Evolutionary conservation across 2,329 filamentous ascomycete genomes (phyloP), one percentile per base, ranked within the genome.

Genomic region (Talaromyces funiculosus): DNA sequence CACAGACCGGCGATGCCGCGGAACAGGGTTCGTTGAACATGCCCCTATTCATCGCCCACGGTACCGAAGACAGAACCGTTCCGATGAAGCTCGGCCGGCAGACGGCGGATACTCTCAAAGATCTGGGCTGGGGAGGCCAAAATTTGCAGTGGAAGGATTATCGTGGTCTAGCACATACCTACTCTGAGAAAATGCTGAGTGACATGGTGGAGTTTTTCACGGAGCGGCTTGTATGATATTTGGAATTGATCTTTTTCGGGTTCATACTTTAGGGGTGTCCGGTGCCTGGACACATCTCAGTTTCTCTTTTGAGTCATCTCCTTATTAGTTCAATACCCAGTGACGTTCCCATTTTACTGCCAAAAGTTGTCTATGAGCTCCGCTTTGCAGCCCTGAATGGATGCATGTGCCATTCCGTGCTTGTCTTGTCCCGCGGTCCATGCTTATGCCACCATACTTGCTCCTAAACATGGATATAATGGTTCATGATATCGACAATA

Each of bases 11-110:
- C n/a, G 26, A 57, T 7, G 10, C 6, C 7, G 22, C 31, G 3
- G 47, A 33, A 35, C n/a, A 53, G 8, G n/a, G 26, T 24, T 22
- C 37, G 24, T 24, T 54, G n/a, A 16, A 59, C 24, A 60, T 37
- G n/a, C 57, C 45, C 14, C 47, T 60, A 14, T 60, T 60, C 49
- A 37, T 60, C 20, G 37, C 57, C 10, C 57, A 60, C 49, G 57
- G 47, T 3, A 16, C 29, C 4, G 20, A 60, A 18, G 57, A 60
- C 29, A 53, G 37, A 8, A 60, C 47, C 20, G 57, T 51, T 14
- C 49, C 47, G 4, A 20, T 60, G 18, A 20, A 26, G 6, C 37
- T 60, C 45, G 24, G 57, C 18, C 57, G 57, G 12, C 24, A 43
- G 37, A 53, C 37, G 40, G 35, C 40, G 4, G n/a, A 29, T 6